phyloP scores from a whole-genome alignment of 169 alveolate species.

The Eimeria nieschulzi region DNA sequence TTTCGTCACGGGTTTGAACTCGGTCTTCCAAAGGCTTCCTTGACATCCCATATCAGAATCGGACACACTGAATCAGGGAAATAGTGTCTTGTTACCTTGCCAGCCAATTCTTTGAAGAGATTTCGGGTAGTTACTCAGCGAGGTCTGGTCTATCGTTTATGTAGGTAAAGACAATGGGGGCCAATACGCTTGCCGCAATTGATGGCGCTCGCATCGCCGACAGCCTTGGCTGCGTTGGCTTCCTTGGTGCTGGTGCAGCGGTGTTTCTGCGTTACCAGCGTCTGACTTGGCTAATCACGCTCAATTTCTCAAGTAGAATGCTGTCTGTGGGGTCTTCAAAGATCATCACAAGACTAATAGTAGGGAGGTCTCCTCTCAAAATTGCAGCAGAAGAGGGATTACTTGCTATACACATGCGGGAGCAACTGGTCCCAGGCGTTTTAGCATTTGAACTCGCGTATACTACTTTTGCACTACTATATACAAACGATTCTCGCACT shows the following conservation, averaged over 20 bases:
- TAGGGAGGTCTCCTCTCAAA: too few relatives aligned
- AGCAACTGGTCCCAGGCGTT: too few relatives aligned
- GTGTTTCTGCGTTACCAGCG: conserved; percentile 20
- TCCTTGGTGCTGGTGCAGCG: conserved; percentile 12
- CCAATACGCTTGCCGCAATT: too few relatives aligned
- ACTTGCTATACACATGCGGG: too few relatives aligned
- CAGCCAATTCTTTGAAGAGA: conserved; percentile 29
- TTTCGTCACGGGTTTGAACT: conserved; percentile 31
- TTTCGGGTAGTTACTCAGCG: conserved; percentile 26
- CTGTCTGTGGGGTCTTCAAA: too few relatives aligned
- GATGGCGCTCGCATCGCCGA: conserved; percentile 18
- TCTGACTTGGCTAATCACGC: neutral
- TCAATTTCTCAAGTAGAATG: too few relatives aligned
- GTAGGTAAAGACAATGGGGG: conserved; percentile 37
- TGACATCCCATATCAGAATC: neutral
- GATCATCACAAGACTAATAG: too few relatives aligned
- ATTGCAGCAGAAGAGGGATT: too few relatives aligned
- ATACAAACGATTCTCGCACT: too few relatives aligned
- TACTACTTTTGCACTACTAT: too few relatives aligned
- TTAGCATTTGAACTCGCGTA: too few relatives aligned
- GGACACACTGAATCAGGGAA: conserved; percentile 31
- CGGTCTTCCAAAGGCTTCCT: neutral
- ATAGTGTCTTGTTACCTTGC: conserved; percentile 17
- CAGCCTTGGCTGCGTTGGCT: conserved; percentile 18
- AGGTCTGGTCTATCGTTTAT: neutral